Conservation (phyloP, 2,329 filamentous ascomycete genomes). For the Dactylellina leptospora region DNA sequence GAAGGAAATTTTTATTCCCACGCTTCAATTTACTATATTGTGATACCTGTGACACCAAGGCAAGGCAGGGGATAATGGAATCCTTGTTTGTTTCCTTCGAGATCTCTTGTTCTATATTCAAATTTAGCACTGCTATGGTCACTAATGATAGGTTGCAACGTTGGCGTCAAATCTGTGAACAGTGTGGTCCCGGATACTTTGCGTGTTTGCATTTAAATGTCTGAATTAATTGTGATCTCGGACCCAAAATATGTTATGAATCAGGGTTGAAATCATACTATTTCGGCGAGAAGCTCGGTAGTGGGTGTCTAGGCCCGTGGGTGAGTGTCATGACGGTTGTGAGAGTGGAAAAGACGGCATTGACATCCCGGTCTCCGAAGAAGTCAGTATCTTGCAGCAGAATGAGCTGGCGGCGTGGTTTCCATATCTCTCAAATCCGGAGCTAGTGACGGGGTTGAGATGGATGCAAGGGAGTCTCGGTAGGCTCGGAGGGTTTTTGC, state of each 20-base stretch:
- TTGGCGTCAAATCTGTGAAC: no score
- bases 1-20: no score
- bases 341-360: background rate
- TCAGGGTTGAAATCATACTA: slow-evolving; percentile 1
- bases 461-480: slow-evolving; percentile 24
- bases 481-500: background rate
- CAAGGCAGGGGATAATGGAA: no score
- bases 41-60: no score
- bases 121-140: no score
- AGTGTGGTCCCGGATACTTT: no score
- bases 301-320: background rate
- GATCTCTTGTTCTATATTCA: no score
- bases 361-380: slow-evolving; percentile 1
- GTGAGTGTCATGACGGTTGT: background rate
- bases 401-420: slow-evolving; percentile 19
- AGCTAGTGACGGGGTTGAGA: background rate
- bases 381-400: slow-evolving; percentile 1
- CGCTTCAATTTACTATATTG: no score
- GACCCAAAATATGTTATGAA: background rate
- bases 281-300: slow-evolving; percentile 27
- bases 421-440: background rate
- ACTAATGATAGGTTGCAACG: no score
- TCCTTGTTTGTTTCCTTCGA: no score
- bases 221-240: no score
- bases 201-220: no score